Evolutionary conservation across 768 basidiomycete species (phyloP).

Genomic region (Lenzites betulinus): DNA sequence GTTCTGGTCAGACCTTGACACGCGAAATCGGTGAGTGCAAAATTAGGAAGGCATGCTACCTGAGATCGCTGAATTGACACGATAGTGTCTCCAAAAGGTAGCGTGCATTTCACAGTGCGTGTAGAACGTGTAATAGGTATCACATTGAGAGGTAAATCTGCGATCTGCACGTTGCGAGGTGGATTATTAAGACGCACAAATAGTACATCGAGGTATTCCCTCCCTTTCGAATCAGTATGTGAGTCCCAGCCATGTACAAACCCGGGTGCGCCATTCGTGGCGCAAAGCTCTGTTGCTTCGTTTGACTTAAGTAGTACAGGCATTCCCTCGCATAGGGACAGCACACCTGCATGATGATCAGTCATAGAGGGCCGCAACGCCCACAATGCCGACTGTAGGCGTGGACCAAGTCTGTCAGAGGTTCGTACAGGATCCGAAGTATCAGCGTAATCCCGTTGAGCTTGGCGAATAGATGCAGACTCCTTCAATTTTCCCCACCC

Average conservation of each 20-base stretch:
- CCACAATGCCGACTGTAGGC: neutral
- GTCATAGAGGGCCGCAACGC: neutral
- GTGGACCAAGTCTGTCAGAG: neutral
- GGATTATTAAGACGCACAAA: neutral
- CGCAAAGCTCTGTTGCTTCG: conserved; percentile 1
- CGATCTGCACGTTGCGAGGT: neutral
- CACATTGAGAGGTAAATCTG: conserved; percentile 14
- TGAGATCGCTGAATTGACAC: conserved; percentile 23
- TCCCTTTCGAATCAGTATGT: neutral
- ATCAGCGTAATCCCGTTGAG: neutral
- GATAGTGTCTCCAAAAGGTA: conserved; percentile 3
- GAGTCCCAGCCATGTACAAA: neutral
- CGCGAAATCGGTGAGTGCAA: conserved; percentile 29
- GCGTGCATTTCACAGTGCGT: neutral
- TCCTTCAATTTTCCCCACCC: too few relatives aligned
- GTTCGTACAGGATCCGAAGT: neutral
- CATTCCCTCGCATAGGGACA: neutral
- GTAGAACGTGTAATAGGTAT: neutral
- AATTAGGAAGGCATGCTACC: conserved; percentile 23
- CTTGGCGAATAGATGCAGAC: neutral
- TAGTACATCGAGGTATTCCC: neutral
- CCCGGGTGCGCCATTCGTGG: conserved; percentile 2
- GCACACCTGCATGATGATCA: neutral
- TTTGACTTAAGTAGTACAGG: conserved; percentile 1
- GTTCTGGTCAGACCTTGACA: conserved; percentile 27